Base-by-base conservation (phyloP, 148 eudicot species). In the Dysphania ambrosioides region DNA sequence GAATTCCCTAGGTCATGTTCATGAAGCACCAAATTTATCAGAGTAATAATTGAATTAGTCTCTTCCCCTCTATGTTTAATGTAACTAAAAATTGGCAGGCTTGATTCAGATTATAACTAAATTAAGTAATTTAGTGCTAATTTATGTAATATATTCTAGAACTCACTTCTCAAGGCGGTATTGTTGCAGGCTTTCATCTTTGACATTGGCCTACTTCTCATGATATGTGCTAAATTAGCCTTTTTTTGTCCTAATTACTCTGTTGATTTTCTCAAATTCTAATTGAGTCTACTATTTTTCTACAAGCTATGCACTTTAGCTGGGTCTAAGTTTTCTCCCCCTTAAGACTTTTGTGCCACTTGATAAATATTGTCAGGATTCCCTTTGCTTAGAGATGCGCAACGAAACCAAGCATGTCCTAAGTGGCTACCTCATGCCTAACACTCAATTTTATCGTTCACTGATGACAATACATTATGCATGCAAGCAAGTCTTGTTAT, bases 1-100 rank as follows among this genome's bases (percentile, higher is more conserved):
- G 98, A 66, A 91, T 94, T 60, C 74, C 66, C 69, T 84, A 79
- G 72, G 75, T 66, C 44, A 71, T 68, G 30, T 80, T 56, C 71
- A 42, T 64, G 38, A 63, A 74, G 47, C 71, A 13, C 29, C 56
- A n/a, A 56, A 38, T 27, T 23, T 16, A 21, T 31, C 51, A 38
- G 30, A 26, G 58, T 38, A 51, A 71, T 70, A 74, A 51, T 55
- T 55, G 57, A 70, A 19, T 56, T 30, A 73, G 51, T 24, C 11
- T 75, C 24, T n/a, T 66, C 42, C 27, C 41, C 49, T 32, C 16
- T 30, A 2, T 66, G 26, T 66, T 36, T 47, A 74, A 36, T 71
- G 72, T 75, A 56, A 51, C 34, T 49, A 42, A 47, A 32, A 34
- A 30, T 8, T 26, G 16, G 21, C 24, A 19, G 21, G 36, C 55